Evolutionary conservation across 805 yeast genomes (phyloP), one percentile per base, ranked within the genome.

Genomic region (Metschnikowia borealis): DNA sequence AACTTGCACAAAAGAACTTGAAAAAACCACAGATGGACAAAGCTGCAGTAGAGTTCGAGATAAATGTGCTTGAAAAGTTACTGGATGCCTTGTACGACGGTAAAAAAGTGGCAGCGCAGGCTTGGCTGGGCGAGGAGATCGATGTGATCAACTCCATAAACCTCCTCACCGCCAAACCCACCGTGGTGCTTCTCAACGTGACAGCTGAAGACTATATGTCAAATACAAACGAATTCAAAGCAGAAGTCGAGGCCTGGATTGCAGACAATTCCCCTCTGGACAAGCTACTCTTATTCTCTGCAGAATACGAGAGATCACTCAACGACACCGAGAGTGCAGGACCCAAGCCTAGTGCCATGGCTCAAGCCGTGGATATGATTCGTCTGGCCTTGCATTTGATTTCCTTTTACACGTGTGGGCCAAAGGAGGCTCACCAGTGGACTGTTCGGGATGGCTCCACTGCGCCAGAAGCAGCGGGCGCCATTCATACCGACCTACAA

Each of bases 391-490:
- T 57, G 11, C 52, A 50, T 58, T 83, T 94, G 69, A 90, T 91
- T 58, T 89, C 97, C 48, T 94, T 85, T 78, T 94, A 89, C 81
- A 94, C 99, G 34, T 85, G 94, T 66, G 99, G 99, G 60, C 87
- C 96, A 38, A 89, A 88, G 55, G 99, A 94, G 75, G 96, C 91
- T 46, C 86, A 97, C 70, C 97, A 95, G 72, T 94, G 99, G 99
- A 94, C 99, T 34, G 83, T 94, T 56, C 83, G 98, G 73, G 76
- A 78, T 60, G 95, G 95, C 61, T 87, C 92, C 43, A 85, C 88
- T 61, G 97, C 97, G 48, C 99, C 99, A n/a, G 90, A 87, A 65
- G 98, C 99, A 41, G 99, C 99, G 20, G 98, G 97, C 68, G 96
- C 94, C 41, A 92, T 92, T 62, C 99, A 94, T 71, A 87, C 91